Evolutionary conservation across 345 rosid species (phyloP), one percentile per base, ranked within the genome.

Genomic region (Pelargonium nanum): DNA sequence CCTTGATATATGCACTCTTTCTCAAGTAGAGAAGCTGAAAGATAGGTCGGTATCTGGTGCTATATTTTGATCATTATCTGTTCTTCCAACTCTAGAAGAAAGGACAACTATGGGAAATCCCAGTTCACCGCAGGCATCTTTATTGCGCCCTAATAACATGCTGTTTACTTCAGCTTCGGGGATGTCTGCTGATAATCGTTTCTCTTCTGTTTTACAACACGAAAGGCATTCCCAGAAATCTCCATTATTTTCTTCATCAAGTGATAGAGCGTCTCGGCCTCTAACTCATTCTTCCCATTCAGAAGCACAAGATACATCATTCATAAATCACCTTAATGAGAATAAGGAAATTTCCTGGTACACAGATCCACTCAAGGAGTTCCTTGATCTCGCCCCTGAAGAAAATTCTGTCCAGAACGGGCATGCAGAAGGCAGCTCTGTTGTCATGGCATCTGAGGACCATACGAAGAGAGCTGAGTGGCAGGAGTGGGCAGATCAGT

Each of bases 401-500:
- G 78, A 72, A 72, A 67, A 57, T 60, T 51, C 74, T 56, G 70
- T 24, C 32, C 88, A 65, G 61, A 78, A 72, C 68, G 73, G 67
- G 65, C 80, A 62, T 62, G 71, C 67, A 57, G 89, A 70, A 67
- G 71, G 78, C 65, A 76, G 69, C 53, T 64, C 66, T 51, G 76
- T 74, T 67, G 72, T 66, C 59, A 60, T 77, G 66, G 56, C 59
- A 40, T 68, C 82, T 21, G 80, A 73, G 57, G 78, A 75, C 60
- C 74, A 76, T 40, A 55, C 67, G 24, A 76, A 68, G 69, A 73
- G 77, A 72, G 60, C 60, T 25, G 79, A 84, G 56, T 86, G 84
- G 93, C 76, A 70, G 51, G 85, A 84, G 56, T 86, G 89, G 91
- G 83, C 88, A 0, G 81, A 86, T 74, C 81, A 75, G 58, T 67